These are phyloP conservation scores for Punctularia strigosozonata DNA, from an alignment of 768 basidiomycete genomes.

Conservation along the genomic window DNA sequence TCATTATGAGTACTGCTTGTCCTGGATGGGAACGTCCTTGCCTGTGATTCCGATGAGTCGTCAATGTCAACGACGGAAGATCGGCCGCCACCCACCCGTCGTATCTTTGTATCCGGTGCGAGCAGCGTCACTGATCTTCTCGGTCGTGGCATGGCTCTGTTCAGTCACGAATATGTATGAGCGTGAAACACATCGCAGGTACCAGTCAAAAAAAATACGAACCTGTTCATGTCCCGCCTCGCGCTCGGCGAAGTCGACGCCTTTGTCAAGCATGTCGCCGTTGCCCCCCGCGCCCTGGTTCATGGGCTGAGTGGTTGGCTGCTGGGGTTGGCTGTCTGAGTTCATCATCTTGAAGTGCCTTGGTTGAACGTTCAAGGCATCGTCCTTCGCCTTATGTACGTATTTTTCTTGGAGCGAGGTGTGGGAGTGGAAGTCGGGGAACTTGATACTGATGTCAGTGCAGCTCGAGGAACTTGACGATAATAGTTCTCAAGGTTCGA, in stretches of 20 bases:
- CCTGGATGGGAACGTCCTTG: constrained; percentile 6
- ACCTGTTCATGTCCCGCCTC: constrained; percentile 6
- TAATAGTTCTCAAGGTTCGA: no score
- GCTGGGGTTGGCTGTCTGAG: no score
- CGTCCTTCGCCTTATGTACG: no score
- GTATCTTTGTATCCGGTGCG: not conserved
- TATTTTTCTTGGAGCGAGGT: no score
- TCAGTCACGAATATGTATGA: not conserved
- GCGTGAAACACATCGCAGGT: not conserved
- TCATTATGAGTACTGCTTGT: constrained; percentile 1
- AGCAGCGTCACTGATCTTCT: not conserved
- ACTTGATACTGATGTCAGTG: not conserved
- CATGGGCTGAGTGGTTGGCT: not conserved
- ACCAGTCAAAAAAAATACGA: not conserved
- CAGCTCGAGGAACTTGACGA: no score
- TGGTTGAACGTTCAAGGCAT: no score
- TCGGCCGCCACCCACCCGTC: not conserved
- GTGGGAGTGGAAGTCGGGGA: no score
- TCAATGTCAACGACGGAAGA: not conserved
- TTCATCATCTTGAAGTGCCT: no score
- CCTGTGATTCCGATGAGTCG: constrained; percentile 4
- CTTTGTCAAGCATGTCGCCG: constrained; percentile 6
- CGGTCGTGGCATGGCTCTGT: not conserved
- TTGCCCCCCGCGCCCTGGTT: not conserved
- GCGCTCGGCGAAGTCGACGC: constrained; percentile 6